Base-by-base conservation (phyloP, 192 early-diverging fungal genomes). In the Backusella circina region DNA sequence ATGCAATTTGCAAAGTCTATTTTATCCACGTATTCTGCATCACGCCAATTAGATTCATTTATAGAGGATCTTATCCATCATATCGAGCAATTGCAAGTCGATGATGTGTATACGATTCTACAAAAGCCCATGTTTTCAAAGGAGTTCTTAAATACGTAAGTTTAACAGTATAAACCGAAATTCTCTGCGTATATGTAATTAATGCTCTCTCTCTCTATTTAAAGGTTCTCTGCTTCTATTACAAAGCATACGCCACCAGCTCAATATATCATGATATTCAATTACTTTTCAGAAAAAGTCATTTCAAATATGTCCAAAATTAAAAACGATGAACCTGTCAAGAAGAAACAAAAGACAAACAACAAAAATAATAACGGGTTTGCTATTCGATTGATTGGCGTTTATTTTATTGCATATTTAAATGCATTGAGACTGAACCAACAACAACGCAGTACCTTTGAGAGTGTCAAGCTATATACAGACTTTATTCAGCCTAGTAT, bases 21-120 rank as follows among this genome's bases (percentile, higher is more conserved):
- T 47, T 50, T 80, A 10, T 30, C 70, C 5, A 65, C 71, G 0
- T 80, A 73, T 41, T 65, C 79, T 38, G 75, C 72, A 13, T 73
- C 79, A 5, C 67, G 79, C 47, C 79, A 80, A 74, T n/a, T 80
- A 1, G 79, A 76, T 65, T 35, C 64, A 36, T 80, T 74, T 54
- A 36, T 80, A n/a, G 65, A 77, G n/a, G 75, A 76, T 31, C 39
- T 79, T 0, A 51, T 75, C 3, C 13, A 47, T 4, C 51, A 67
- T 18, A 35, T 80, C 5, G 51, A 65, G 4, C 10, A 38, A 12
- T n/a, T 70, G 10, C 57, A 51, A n/a, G 32, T 31, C 23, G 64
- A 73, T 21, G 68, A 77, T 35, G 44, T 39, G 5, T 69, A 80
- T n/a, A 9, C 50, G 6, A 13, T 69, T 0, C n/a, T 80, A 5